Percentiles rank a stretch among this genome's conserved stretches.
Conservation (phyloP, 257 asterid genomes). For the Solanum lycopersicoides region DNA sequence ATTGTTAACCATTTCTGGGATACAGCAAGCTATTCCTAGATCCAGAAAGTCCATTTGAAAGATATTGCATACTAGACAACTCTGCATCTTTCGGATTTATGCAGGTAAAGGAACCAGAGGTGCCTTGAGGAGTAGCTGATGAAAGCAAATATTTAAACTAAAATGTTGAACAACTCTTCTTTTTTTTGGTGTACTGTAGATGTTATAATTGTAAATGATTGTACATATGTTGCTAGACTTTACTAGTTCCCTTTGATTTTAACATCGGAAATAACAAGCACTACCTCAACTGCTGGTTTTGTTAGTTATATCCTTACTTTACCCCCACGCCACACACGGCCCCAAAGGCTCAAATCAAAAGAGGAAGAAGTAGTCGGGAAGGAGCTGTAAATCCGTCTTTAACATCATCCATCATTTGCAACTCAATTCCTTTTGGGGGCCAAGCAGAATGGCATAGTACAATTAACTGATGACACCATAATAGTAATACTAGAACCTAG, state of each 20-base stretch:
- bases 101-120: neutral
- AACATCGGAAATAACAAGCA: neutral
- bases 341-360: neutral
- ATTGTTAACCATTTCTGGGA: neutral
- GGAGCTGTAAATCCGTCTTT: neutral
- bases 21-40: neutral
- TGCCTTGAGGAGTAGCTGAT: neutral
- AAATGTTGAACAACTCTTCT: neutral
- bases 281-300: neutral
- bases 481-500: neutral
- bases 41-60: neutral
- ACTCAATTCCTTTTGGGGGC: neutral
- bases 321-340: neutral
- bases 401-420: neutral
- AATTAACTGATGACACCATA: neutral
- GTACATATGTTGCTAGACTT: neutral
- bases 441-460: neutral
- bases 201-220: neutral
- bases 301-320: neutral
- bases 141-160: neutral
- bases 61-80: neutral
- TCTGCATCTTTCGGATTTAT: neutral
- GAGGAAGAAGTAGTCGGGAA: neutral
- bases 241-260: neutral
- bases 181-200: neutral